Base-by-base conservation (phyloP, 768 basidiomycete species). In the Panus rudis region DNA sequence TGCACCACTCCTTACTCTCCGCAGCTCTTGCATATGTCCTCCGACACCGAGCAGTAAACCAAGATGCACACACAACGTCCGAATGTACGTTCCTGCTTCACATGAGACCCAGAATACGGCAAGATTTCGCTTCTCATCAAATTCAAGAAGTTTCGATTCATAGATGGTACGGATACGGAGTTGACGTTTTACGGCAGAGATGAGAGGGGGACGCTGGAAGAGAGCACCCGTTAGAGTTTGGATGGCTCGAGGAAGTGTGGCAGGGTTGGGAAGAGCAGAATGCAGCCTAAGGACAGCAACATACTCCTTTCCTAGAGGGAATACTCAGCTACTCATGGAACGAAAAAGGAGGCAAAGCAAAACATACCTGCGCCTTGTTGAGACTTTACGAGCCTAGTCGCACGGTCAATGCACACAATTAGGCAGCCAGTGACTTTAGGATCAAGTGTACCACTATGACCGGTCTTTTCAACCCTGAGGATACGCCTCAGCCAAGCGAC, bases 21-120 rank as follows among this genome's bases (percentile, higher is more conserved):
- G 76, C 46, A 99, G 75, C 63, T 99, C 96, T 68, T 99, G 94
- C 96, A 99, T 99, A 65, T 99, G 96, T n/a, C 93, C 96, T 19
- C 96, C 96, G 22, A 98, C 94, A 48, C 96, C 96, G 27, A 97
- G 71, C 31, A 99, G 48, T 40, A 99, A 73, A 46, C 96, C 96
- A 42, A 99, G 69, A 66, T 99, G 96, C 12, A 99, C 96, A 62
- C 96, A 99, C 34, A 99, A 75, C 1, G 96, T 99, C 61, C 96
- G 85, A 53, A 89, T 89, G 52, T 89, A 89, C n/a, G 87, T 90
- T 47, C 96, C 96, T 27, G 96, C 96, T 63, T 99, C 96, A 62
- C 96, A 99, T 17, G 88, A 92, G 19, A 97, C 96, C 91, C 92
- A 94, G 71, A 98, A 99, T 16, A 99, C 93, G 30, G 79, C 91